Conservation (phyloP, 2,329 filamentous ascomycete genomes). For the Pestalotiopsis fici region DNA sequence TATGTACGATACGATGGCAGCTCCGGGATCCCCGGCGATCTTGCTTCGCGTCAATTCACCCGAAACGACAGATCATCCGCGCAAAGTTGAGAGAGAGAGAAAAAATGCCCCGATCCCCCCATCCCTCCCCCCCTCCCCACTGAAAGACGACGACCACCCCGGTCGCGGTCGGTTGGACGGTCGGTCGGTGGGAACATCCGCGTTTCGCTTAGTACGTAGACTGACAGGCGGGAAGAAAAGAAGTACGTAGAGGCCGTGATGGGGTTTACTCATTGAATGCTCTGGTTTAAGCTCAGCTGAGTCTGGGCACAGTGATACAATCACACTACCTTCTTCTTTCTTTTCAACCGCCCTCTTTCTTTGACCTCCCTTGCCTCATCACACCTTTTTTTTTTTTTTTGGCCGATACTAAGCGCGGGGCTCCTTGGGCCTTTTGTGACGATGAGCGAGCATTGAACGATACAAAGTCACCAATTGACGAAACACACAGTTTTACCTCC, state of each 20-base stretch:
- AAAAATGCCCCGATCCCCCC: background rate
- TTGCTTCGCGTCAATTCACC: slow-evolving; percentile 4
- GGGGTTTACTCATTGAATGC: background rate
- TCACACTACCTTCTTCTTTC: background rate
- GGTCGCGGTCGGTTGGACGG: background rate
- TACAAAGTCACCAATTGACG: background rate
- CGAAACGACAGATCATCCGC: slow-evolving; percentile 1
- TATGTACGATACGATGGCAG: slow-evolving; percentile 3
- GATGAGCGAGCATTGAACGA: background rate
- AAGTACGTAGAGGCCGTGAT: too few relatives aligned
- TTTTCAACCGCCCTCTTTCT: background rate
- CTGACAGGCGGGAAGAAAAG: background rate
- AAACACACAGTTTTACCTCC: background rate
- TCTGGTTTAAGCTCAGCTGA: background rate
- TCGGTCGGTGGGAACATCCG: background rate
- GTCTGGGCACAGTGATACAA: background rate
- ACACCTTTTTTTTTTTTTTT: background rate
- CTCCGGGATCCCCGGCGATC: slow-evolving; percentile 1
- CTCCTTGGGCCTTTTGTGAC: too few relatives aligned
- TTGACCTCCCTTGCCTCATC: too few relatives aligned
- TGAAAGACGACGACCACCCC: too few relatives aligned
- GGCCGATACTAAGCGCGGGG: too few relatives aligned
- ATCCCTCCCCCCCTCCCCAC: background rate
- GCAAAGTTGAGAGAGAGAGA: background rate
- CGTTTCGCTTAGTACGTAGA: background rate